These are phyloP conservation scores for Punctularia strigosozonata DNA, from an alignment of 768 basidiomycete species.

Conservation along the genomic window DNA sequence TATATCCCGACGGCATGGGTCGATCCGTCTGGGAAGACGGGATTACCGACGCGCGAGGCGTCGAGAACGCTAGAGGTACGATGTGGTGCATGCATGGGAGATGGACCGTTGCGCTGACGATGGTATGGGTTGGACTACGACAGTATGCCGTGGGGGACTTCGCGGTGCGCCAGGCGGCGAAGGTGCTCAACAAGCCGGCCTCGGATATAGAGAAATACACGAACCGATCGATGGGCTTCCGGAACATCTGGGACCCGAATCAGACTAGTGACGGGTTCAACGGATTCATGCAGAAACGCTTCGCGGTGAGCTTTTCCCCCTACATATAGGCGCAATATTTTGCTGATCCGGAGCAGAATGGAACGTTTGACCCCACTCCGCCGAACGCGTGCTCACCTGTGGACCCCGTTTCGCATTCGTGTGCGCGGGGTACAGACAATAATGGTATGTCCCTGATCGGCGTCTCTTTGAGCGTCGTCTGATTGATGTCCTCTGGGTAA, in stretches of 20 bases:
- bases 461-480: no score
- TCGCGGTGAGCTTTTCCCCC: slow-evolving; percentile 20
- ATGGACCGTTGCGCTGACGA: no score
- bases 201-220: slow-evolving; percentile 30
- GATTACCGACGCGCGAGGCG: slow-evolving; percentile 37
- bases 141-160: slow-evolving; percentile 41
- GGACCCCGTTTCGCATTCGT: slow-evolving; percentile 33
- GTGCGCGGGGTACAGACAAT: slow-evolving; percentile 36
- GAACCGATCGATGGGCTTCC: slow-evolving; percentile 40
- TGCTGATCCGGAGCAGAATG: slow-evolving; percentile 25
- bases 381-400: slow-evolving; percentile 39
- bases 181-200: slow-evolving; percentile 25
- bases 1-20: slow-evolving; percentile 38
- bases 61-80: slow-evolving; percentile 34
- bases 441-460: no score
- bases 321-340: neutral
- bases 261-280: slow-evolving; percentile 34
- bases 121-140: no score
- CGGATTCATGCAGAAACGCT: slow-evolving; percentile 34
- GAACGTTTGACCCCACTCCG: slow-evolving; percentile 36
- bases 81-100: neutral
- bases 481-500: no score
- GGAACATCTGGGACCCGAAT: slow-evolving; percentile 36
- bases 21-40: slow-evolving; percentile 34
- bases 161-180: slow-evolving; percentile 38